These are phyloP conservation scores for Coniochaeta sp. DNA, from an alignment of 2,329 filamentous ascomycete genomes.

Conservation along the genomic window DNA sequence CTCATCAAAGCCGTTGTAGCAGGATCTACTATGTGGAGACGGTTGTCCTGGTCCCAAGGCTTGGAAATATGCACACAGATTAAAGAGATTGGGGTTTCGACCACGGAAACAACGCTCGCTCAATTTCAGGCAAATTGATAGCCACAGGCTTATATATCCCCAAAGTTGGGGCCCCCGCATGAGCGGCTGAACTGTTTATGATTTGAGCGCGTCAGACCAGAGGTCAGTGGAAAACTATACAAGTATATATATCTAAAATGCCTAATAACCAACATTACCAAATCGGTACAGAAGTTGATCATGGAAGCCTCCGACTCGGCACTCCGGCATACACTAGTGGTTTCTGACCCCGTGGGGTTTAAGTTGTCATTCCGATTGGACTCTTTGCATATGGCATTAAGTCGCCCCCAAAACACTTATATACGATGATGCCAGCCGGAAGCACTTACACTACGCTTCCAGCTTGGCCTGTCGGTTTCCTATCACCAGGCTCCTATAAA, in stretches of 20 bases:
- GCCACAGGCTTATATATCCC: not conserved
- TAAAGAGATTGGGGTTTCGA: not conserved
- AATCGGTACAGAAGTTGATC: not conserved
- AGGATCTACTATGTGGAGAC: not conserved
- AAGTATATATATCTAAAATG: not conserved
- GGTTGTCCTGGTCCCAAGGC: not conserved
- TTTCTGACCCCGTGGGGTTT: not conserved
- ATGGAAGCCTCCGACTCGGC: constrained; percentile 1
- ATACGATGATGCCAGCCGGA: not conserved
- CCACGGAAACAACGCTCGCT: not conserved
- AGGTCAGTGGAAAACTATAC: not conserved
- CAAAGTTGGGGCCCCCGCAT: not conserved
- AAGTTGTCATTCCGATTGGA: not conserved
- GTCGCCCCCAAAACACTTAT: not conserved
- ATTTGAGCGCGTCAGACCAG: not conserved
- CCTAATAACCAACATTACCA: not conserved
- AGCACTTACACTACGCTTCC: not conserved
- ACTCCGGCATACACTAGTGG: not conserved
- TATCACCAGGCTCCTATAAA: not conserved
- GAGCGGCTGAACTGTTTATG: not conserved
- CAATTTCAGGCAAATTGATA: not conserved
- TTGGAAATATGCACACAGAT: not conserved
- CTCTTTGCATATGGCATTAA: not conserved
- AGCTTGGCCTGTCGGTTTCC: not conserved
- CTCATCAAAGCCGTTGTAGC: not conserved